A percentile compares a stretch with the other conserved stretches of the same genome.
Conservation (phyloP, 192 early-diverging fungal genomes). For the Coemansia sp. region DNA sequence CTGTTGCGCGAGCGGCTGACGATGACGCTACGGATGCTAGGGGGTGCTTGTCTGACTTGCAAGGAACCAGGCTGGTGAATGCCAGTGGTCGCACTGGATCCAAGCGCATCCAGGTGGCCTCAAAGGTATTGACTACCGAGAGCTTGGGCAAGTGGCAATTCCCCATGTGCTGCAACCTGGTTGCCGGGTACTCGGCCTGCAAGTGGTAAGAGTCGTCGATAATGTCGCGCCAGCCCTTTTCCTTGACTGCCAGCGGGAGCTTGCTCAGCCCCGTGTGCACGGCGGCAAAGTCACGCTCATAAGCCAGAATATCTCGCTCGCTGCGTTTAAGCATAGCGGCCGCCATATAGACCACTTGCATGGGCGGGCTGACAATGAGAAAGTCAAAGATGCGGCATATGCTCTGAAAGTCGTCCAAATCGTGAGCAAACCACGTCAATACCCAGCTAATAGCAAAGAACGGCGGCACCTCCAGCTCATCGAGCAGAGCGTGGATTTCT, state of each 20-base stretch:
- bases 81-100: constrained; percentile 38
- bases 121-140: constrained; percentile 39
- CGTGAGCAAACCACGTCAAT: constrained; percentile 74
- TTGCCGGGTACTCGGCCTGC: constrained; percentile 35
- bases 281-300: constrained; percentile 41
- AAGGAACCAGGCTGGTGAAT: constrained; percentile 27
- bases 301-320: constrained; percentile 24
- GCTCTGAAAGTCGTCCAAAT: constrained; percentile 53
- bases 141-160: constrained; percentile 23
- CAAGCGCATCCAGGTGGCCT: constrained; percentile 43
- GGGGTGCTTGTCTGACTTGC: constrained; percentile 26
- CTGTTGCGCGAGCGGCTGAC: not conserved
- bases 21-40: constrained; percentile 5
- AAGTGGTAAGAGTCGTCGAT: constrained; percentile 39
- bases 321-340: constrained; percentile 51
- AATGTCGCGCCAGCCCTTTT: constrained; percentile 24
- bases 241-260: constrained; percentile 14
- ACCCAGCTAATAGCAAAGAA: constrained; percentile 72
- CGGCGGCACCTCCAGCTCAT: constrained; percentile 55
- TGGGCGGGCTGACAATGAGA: constrained; percentile 58
- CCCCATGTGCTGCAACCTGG: constrained; percentile 44
- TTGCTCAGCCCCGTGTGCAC: constrained; percentile 37
- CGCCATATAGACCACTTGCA: constrained; percentile 64
- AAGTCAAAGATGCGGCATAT: constrained; percentile 65
- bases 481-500: constrained; percentile 31